Conservation (phyloP, 345 rosid genomes). For the Reutealis trisperma region DNA sequence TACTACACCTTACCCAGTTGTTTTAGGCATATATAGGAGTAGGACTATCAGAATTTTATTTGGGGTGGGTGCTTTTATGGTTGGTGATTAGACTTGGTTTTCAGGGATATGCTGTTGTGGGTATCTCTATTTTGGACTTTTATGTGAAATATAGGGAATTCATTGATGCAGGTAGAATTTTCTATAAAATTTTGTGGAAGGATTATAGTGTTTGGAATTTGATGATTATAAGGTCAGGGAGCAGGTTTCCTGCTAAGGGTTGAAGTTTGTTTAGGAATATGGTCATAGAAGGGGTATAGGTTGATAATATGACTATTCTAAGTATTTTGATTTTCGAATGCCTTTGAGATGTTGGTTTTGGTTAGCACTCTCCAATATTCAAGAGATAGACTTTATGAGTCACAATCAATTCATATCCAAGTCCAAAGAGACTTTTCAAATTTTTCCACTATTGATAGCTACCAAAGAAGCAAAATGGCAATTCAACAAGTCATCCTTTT, state of each 20-base stretch:
- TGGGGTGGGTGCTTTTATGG: slow-evolving; percentile 26
- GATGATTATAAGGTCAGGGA: slow-evolving; percentile 24
- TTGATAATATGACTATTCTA: slow-evolving; percentile 18
- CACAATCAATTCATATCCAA: no score
- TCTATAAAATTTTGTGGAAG: slow-evolving; percentile 16
- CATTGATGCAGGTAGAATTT: slow-evolving; percentile 17
- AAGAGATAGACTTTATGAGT: no score
- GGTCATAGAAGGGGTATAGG: slow-evolving; percentile 10
- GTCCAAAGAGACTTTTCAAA: no score
- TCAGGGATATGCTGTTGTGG: slow-evolving; percentile 29
- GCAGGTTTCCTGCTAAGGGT: slow-evolving; percentile 26
- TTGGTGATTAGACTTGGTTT: slow-evolving; percentile 25
- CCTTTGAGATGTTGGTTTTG: no score
- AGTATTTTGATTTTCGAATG: slow-evolving; percentile 10
- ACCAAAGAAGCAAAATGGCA: no score
- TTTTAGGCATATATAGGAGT: slow-evolving; percentile 15
- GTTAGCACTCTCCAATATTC: no score
- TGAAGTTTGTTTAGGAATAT: slow-evolving; percentile 15
- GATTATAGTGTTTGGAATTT: slow-evolving; percentile 30
- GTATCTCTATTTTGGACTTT: slow-evolving; percentile 29
- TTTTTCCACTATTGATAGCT: no score
- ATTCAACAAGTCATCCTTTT: no score
- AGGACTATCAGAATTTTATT: slow-evolving; percentile 7
- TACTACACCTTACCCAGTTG: slow-evolving; percentile 29
- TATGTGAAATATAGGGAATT: slow-evolving; percentile 22